Evolutionary conservation across 148 eudicot genomes (phyloP).

Genomic region (Bassia scoparia): DNA sequence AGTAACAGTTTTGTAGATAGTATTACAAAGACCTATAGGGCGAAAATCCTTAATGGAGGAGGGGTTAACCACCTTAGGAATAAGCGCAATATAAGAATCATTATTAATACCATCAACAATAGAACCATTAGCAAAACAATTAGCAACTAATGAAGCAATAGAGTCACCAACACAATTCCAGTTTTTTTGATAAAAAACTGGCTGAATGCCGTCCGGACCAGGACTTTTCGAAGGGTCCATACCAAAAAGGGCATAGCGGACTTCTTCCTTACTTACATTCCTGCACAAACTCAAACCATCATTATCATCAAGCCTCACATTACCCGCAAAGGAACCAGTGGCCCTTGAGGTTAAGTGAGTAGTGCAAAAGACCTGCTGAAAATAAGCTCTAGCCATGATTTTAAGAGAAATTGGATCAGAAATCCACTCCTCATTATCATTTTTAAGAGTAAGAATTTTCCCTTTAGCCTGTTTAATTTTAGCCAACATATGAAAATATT

Average conservation of each 20-base stretch:
- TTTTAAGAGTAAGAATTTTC: not conserved
- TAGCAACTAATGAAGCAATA: not conserved
- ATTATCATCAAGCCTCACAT: not conserved
- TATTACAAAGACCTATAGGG: not conserved
- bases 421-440: not conserved
- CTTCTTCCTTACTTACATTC: not conserved
- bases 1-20: not conserved
- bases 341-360: not conserved
- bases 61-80: not conserved
- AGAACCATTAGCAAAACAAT: not conserved
- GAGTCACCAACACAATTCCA: not conserved
- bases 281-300: not conserved
- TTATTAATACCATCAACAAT: not conserved
- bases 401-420: fast-evolving
- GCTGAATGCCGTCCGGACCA: not conserved
- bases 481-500: not conserved
- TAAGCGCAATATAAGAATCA: not conserved
- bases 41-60: not conserved
- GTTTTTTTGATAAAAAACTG: not conserved
- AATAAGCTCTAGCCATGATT: not conserved
- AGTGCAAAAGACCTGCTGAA: not conserved
- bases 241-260: not conserved
- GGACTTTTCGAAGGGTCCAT: not conserved
- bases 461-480: not conserved
- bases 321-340: too few relatives aligned